phyloP scores from a whole-genome alignment of 495 filamentous ascomycete genomes.

The Trichoderma parareesei region DNA sequence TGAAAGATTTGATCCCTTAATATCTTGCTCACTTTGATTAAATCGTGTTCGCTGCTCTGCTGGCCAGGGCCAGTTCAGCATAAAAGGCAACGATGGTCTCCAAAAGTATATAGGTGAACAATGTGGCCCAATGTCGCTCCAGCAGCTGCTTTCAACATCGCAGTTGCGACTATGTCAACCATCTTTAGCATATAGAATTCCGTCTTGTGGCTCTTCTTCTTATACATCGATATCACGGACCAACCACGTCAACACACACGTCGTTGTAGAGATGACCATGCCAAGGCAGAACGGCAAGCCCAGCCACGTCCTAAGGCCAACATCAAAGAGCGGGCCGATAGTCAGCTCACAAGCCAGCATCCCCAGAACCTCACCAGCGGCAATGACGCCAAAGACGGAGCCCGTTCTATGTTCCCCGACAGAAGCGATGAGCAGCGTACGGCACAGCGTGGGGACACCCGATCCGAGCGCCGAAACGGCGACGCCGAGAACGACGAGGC shows the following conservation, averaged over 20 bases:
- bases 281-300: neutral
- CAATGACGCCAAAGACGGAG: neutral
- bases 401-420: neutral
- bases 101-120: no score
- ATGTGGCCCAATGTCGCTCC: no score
- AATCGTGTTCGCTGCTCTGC: no score
- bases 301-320: neutral
- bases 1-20: neutral
- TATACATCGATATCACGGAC: neutral
- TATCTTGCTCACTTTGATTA: no score
- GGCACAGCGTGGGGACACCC: neutral
- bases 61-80: neutral
- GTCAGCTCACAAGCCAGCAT: neutral
- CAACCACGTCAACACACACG: neutral
- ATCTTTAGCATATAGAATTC: no score
- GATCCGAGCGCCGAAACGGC: neutral
- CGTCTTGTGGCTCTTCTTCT: neutral
- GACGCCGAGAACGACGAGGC: neutral
- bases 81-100: neutral
- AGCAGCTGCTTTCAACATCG: no score
- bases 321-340: neutral
- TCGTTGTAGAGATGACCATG: neutral
- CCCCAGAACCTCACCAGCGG: slow-evolving; percentile 1
- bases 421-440: neutral
- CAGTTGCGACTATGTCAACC: no score